A percentile compares a stretch with the other conserved stretches of the same genome.
Conservation (phyloP, 164 flowering plant species). For the Platanus orientalis region DNA sequence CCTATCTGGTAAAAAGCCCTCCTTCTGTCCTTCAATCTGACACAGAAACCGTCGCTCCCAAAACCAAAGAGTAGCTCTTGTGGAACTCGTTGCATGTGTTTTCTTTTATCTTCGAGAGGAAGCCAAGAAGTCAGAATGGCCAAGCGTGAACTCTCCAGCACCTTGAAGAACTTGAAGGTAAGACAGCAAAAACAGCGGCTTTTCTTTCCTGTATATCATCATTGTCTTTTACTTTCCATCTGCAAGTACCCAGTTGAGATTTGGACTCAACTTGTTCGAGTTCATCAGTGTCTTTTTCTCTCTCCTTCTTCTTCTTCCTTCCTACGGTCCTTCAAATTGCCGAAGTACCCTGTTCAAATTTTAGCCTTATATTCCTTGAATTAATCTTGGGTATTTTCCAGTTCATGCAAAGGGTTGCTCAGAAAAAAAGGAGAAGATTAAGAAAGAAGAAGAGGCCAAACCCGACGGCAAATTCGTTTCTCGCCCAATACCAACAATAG, state of each 20-base stretch:
- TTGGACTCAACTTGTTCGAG: too few species aligned
- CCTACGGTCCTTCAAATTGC: too few species aligned
- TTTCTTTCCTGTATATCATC: background rate
- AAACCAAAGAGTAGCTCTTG: too few species aligned
- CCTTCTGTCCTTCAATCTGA: too few species aligned
- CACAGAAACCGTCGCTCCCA: too few species aligned
- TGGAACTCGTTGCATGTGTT: too few species aligned
- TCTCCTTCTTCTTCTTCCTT: too few species aligned
- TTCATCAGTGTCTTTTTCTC: too few species aligned
- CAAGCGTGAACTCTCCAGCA: slow-evolving; percentile 71
- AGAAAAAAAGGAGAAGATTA: slow-evolving; percentile 50
- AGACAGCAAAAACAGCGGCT: background rate
- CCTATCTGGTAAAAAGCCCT: too few species aligned
- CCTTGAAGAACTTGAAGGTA: slow-evolving; percentile 77
- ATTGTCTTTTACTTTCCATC: too few species aligned
- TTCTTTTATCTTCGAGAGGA: background rate
- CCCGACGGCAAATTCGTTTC: slow-evolving; percentile 37
- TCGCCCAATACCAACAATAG: slow-evolving; percentile 26
- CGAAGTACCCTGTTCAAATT: too few species aligned
- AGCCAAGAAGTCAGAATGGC: slow-evolving; percentile 35
- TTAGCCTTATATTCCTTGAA: slow-evolving; percentile 2
- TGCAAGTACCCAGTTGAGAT: too few species aligned
- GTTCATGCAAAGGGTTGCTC: slow-evolving; percentile 86
- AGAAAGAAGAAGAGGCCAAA: slow-evolving; percentile 53
- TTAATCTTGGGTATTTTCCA: slow-evolving; percentile 17